Evolutionary conservation across 208 protist genomes (phyloP).

Genomic region (Leishmania guyanensis): DNA sequence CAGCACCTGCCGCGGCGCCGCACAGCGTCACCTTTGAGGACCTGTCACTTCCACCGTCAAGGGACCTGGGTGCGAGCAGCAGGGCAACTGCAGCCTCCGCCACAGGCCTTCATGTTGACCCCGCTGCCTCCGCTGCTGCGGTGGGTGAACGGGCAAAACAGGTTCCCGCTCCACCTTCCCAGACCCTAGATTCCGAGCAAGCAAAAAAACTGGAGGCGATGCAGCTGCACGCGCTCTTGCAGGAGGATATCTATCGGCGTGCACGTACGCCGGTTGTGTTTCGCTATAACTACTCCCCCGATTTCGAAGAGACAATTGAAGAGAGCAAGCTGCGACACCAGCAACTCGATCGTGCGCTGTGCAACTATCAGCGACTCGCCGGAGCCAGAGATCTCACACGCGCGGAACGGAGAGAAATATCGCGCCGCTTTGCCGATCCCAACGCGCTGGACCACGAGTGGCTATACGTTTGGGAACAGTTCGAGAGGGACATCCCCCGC

Average conservation of each 20-base stretch:
- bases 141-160: neutral
- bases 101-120: neutral
- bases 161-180: neutral
- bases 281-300: conserved; percentile 31
- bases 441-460: conserved; percentile 40
- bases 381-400: conserved; percentile 9
- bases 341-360: conserved; percentile 20
- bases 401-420: conserved; percentile 16
- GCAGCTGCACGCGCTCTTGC: conserved; percentile 31
- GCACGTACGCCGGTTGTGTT: conserved; percentile 38
- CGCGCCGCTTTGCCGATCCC: conserved; percentile 21
- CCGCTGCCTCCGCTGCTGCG: neutral
- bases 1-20: neutral
- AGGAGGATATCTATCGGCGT: conserved; percentile 27
- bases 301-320: conserved; percentile 27
- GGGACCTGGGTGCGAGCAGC: neutral
- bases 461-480: conserved; percentile 62
- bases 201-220: conserved; percentile 20
- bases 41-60: neutral
- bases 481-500: conserved; percentile 53
- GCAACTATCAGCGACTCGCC: conserved; percentile 7
- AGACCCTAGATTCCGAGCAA: neutral
- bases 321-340: conserved; percentile 22
- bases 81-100: neutral
- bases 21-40: neutral